Base-by-base conservation (phyloP, 169 alveolate species). In the Cyclospora cayetanensis region DNA sequence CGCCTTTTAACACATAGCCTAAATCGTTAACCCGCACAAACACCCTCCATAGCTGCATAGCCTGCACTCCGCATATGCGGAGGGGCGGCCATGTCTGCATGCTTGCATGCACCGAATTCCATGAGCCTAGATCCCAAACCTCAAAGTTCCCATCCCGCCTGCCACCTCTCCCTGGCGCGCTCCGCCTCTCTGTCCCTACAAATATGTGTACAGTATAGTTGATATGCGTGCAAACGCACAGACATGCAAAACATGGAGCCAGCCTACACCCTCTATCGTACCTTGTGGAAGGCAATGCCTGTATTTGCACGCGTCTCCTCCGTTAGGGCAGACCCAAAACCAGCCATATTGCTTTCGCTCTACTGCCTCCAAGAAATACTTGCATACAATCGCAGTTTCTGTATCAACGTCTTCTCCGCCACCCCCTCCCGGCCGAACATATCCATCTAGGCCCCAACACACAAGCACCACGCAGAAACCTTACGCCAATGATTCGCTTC, bases 241-340 rank as follows among this genome's bases (percentile, higher is more conserved):
- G 20, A 46, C 60, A 12, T 22, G 25, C 20, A 46, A 46, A 46
- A 12, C 60, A 12, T 46, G 20, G 20, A 46, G 25, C 60, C 60
- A 46, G 25, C 60, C 41, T 84, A 15, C 12, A 80, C 29, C 46
- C 29, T 35, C 50, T 1, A 4, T 7, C 77, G 93, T 29, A 82
- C 99, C 99, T 80, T 96, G 97, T 4, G 99, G 99, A 34, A 99
- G 96, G 90, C 99, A 97, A 94, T 99, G 99, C 63, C 99, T 97
- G 93, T 99, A 99, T 90, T 97, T 97, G 93, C 99, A 99, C 34
- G 96, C 97, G 86, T 98, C 99, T 27, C 99, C 99, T 39, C 99
- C 99, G 93, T 99, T 98, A 4, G 99, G 99, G 82, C 99, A 99
- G 80, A 96, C 98, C 99, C 99, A 99, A 93, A 98, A 97, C 99